Conservation (phyloP, 2,329 filamentous ascomycete genomes). For the Trichoderma simmonsii region DNA sequence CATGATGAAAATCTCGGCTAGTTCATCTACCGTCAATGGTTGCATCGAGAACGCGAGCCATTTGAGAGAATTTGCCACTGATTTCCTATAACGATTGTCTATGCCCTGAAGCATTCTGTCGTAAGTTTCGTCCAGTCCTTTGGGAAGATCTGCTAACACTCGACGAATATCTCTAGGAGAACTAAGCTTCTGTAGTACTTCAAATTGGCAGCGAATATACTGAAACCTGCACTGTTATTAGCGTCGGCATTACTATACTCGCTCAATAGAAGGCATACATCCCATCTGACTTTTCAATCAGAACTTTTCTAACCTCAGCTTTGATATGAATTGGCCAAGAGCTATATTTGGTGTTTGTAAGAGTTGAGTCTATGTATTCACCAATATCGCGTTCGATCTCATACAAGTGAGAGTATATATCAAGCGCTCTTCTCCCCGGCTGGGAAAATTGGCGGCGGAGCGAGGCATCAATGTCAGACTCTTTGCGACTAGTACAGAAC, state of each 20-base stretch:
- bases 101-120: conserved; percentile 7
- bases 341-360: background rate
- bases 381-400: background rate
- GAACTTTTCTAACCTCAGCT: background rate
- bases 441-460: background rate
- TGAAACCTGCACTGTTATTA: conserved; percentile 1
- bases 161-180: background rate
- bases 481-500: background rate
- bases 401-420: background rate
- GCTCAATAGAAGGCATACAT: background rate
- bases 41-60: conserved; percentile 6
- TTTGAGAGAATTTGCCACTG: background rate
- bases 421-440: background rate
- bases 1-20: conserved; percentile 16
- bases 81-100: background rate
- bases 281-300: conserved; percentile 12
- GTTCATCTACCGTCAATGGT: background rate
- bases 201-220: conserved; percentile 3
- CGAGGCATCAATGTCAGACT: background rate
- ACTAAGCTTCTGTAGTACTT: background rate
- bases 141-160: conserved; percentile 2
- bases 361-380: background rate
- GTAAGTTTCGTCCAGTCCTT: conserved; percentile 16
- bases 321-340: background rate
- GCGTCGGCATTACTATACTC: background rate